These are phyloP conservation scores for Paraleonurus japonicus DNA, from an alignment of 257 asterid species.

Conservation along the genomic window DNA sequence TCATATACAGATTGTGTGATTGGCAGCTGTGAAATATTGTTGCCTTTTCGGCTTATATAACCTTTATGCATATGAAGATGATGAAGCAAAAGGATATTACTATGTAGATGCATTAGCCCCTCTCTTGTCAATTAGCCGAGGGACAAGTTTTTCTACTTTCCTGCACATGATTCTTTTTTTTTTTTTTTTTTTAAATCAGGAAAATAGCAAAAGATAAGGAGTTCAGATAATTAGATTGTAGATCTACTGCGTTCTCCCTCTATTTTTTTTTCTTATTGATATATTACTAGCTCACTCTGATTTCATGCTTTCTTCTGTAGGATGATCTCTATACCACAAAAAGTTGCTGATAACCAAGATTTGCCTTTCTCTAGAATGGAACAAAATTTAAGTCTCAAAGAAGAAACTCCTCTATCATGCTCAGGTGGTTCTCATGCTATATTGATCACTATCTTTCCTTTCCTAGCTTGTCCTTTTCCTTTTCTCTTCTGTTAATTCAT, in stretches of 20 bases:
- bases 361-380: conserved; percentile 22
- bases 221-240: conserved; percentile 22
- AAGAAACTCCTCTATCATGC: conserved; percentile 33
- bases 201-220: background rate
- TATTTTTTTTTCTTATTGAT: conserved; percentile 15
- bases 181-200: background rate
- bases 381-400: conserved; percentile 30
- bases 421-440: conserved; percentile 40
- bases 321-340: conserved; percentile 15
- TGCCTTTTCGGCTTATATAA: background rate
- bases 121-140: background rate
- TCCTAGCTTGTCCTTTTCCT: conserved; percentile 8
- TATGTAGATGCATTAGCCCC: background rate
- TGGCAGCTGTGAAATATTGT: background rate
- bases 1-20: background rate
- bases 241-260: background rate
- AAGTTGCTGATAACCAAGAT: conserved; percentile 26
- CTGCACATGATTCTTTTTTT: background rate
- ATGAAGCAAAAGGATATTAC: background rate
- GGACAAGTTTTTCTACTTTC: background rate
- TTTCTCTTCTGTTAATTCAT: conserved; percentile 25
- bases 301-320: conserved; percentile 28
- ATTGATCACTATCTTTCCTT: conserved; percentile 12
- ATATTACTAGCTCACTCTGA: conserved; percentile 14
- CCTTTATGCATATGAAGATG: background rate